phyloP scores from a whole-genome alignment of 495 filamentous ascomycete genomes.

The Daldinia childiae region DNA sequence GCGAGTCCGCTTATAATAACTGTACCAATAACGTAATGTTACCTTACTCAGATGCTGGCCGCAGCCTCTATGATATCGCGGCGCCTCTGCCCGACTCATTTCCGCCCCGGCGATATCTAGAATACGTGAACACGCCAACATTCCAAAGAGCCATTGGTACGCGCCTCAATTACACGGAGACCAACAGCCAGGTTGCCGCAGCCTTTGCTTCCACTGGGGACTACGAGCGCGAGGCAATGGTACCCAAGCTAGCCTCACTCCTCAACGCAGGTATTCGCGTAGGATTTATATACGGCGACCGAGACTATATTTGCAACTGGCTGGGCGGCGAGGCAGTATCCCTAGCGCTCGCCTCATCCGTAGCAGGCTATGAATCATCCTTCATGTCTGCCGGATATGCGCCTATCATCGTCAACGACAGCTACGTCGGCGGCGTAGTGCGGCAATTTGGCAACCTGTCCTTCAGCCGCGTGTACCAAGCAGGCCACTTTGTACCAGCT shows the following conservation, averaged over 20 bases:
- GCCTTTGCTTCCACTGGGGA: slow-evolving; percentile 66
- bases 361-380: slow-evolving; percentile 42
- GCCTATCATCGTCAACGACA: slow-evolving; percentile 60
- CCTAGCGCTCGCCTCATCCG: slow-evolving; percentile 59
- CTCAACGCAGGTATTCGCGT: slow-evolving; percentile 69
- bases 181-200: slow-evolving; percentile 55
- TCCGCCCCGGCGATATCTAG: slow-evolving; percentile 68
- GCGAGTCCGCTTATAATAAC: slow-evolving; percentile 50
- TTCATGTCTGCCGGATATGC: slow-evolving; percentile 64
- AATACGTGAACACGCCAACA: slow-evolving; percentile 69
- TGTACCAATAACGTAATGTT: slow-evolving; percentile 60
- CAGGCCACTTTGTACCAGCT: slow-evolving; percentile 69
- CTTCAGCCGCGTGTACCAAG: slow-evolving; percentile 68
- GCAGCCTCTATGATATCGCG: slow-evolving; percentile 73
- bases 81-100: slow-evolving; percentile 65
- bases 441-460: slow-evolving; percentile 70
- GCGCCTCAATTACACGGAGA: slow-evolving; percentile 72
- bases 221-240: slow-evolving; percentile 56
- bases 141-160: slow-evolving; percentile 73
- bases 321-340: slow-evolving; percentile 69
- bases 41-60: slow-evolving; percentile 55
- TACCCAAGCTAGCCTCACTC: slow-evolving; percentile 63
- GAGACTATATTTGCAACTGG: slow-evolving; percentile 77
- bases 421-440: slow-evolving; percentile 66
- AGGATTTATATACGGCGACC: slow-evolving; percentile 71